phyloP scores from a whole-genome alignment of 345 rosid species.

The Erysimum cheiranthoides region DNA sequence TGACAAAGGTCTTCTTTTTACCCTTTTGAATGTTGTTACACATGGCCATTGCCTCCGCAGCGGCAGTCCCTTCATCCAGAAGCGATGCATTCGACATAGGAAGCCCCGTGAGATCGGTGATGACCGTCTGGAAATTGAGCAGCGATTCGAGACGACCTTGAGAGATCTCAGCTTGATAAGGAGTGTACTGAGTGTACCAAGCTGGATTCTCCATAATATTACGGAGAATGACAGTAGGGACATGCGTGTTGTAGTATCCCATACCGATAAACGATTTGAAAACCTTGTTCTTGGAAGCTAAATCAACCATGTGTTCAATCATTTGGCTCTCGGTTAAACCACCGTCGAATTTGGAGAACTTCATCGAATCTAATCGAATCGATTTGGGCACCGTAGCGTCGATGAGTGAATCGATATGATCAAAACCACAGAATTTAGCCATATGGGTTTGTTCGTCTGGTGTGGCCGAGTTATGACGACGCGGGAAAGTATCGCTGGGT shows the following conservation, averaged over 20 bases:
- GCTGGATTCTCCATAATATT: constrained; percentile 97
- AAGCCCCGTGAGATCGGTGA: constrained; percentile 88
- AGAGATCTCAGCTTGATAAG: constrained; percentile 97
- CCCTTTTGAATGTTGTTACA: constrained; percentile 89
- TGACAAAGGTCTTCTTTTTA: constrained; percentile 90
- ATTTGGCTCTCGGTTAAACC: constrained; percentile 92
- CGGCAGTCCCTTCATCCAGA: constrained; percentile 97
- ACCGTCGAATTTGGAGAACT: constrained; percentile 80
- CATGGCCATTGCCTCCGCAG: constrained; percentile 99
- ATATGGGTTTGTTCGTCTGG: constrained; percentile 84
- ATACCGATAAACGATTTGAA: constrained; percentile 89
- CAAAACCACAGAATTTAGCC: constrained; percentile 77
- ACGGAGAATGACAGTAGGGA: constrained; percentile 92
- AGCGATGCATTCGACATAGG: constrained; percentile 97
- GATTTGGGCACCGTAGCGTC: constrained; percentile 97
- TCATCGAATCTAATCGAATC: constrained; percentile 86
- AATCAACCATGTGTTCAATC: constrained; percentile 72
- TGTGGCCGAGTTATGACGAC: constrained; percentile 94
- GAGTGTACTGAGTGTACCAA: constrained; percentile 99
- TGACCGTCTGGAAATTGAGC: constrained; percentile 88
- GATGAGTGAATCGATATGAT: constrained; percentile 66
- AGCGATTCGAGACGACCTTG: constrained; percentile 92
- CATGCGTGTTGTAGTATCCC: constrained; percentile 92
- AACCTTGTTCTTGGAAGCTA: constrained; percentile 85
- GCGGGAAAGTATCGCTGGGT: constrained; percentile 82